Conservation (phyloP, 495 filamentous ascomycete species). For the Tetracladium marchalianum region DNA sequence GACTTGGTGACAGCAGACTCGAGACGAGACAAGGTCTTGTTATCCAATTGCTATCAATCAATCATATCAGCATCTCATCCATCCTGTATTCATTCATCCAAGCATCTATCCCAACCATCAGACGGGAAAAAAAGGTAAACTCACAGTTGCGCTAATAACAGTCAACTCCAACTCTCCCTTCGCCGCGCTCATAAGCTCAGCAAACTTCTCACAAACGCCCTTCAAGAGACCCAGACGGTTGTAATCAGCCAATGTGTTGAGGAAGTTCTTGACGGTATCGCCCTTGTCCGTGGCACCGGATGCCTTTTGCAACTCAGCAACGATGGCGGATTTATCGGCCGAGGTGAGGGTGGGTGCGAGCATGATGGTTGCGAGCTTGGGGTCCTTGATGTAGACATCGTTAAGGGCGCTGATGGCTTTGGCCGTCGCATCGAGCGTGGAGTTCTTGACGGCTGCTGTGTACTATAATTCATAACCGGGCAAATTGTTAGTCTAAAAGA, state of each 20-base stretch:
- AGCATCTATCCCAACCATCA: neutral
- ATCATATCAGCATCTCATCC: conserved; percentile 4
- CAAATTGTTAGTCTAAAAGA: neutral
- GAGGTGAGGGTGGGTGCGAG: conserved; percentile 65
- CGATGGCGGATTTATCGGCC: conserved; percentile 72
- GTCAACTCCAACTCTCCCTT: conserved; percentile 87
- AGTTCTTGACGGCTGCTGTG: conserved; percentile 84
- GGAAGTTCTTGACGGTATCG: conserved; percentile 88
- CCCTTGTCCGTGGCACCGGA: conserved; percentile 57
- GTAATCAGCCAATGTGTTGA: conserved; percentile 83
- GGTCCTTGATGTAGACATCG: conserved; percentile 64
- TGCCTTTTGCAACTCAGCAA: conserved; percentile 75
- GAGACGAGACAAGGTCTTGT: conserved; percentile 71
- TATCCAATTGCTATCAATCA: conserved; percentile 63
- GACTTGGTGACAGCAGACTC: conserved; percentile 87
- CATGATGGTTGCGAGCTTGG: conserved; percentile 68
- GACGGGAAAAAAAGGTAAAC: conserved; percentile 24
- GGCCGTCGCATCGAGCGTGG: conserved; percentile 70
- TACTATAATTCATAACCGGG: conserved; percentile 57
- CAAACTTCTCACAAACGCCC: conserved; percentile 81
- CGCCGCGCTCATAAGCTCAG: conserved; percentile 73
- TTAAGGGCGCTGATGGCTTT: conserved; percentile 62
- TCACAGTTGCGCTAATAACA: conserved; percentile 82
- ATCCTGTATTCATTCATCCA: neutral
- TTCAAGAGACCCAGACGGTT: conserved; percentile 80